Evolutionary conservation across 345 rosid genomes (phyloP), one percentile per base, ranked within the genome.

Genomic region (Eucalyptus pauciflora): DNA sequence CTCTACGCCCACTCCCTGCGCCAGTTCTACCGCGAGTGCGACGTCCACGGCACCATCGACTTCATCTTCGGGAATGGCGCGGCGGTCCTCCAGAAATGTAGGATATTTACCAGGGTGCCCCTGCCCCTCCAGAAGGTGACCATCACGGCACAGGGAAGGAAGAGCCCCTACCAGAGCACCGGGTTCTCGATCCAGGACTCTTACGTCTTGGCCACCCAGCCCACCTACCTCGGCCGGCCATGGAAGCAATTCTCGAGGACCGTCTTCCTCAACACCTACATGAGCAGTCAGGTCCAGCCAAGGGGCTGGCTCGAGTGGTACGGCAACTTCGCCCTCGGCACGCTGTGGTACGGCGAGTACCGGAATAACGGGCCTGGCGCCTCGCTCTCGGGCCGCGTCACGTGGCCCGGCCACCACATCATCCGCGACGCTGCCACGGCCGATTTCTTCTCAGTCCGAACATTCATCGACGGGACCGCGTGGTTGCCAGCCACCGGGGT

Each of bases 21-120:
- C 49, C 98, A 96, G 76, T 96, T 97, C 83, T 97, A 94, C 86
- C 94, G 98, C 15, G 98, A 96, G 87, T 96, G 99, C 67, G 91
- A 95, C 89, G 90, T 97, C 29, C 67, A 94, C 4, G 99, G 99
- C 45, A 97, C 98, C 10, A 93, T 96, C 7, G 99, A 98, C 92
- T 97, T 98, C 95, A 98, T 95, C 46, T 97, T 98, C 17, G 99
- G 99, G 24, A 97, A 98, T 8, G 99, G 97, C 3, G 95, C 97
- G 0, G 98, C 96, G 0, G 95, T 95, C 80, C 91, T 97, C 50
- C 99, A 98, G 69, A 95, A 94, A 92, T 96, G 99, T 91, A 94
- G 91, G 41, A 95, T 97, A 69, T 91, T 87, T 67, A 89, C 96
- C 16, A 90, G 98, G 14, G 94, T 92, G 50, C 98, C 99, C 3